Base-by-base conservation (phyloP, 495 filamentous ascomycete genomes). In the Daldinia bambusicola region DNA sequence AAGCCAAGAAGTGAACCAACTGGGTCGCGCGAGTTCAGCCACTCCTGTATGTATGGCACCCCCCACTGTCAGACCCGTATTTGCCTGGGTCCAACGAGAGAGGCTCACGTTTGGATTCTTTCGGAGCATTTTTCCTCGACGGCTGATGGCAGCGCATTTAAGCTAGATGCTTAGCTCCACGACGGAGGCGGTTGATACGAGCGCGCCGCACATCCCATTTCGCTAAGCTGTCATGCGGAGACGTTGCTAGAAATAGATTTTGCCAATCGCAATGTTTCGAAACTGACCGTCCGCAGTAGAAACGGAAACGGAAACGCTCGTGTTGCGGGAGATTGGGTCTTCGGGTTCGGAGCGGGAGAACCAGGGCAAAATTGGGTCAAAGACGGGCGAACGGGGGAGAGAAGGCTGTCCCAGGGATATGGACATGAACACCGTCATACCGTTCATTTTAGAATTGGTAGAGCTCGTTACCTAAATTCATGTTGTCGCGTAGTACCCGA, bases 41-140 rank as follows among this genome's bases (percentile, higher is more conserved):
- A 52, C 52, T 58, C 55, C 61, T 50, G 52, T 48, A 20, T 32
- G 48, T 51, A 41, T 60, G 59, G 57, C 37, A 7, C 40, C 38
- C 60, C 65, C 55, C 41, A 50, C 55, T 13, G 61, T 57, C 51
- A 64, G 70, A 57, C 65, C 65, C 70, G 70, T 73, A 73, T 73
- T 59, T 26, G 37, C 10, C 55, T 62, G 57, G 51, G 57, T 45
- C 70, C 65, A 69, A 72, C 66, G 70, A 69, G 26, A 26, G 70
- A 58, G 61, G 65, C 60, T 61, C 40, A 61, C 51, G 34, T 22
- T 55, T 55, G 16, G 36, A 6, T 45, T 34, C 30, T 26, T 59
- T 73, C 70, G 65, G 70, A 63, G 58, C 31, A 69, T 69, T 73
- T 66, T 60, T 37, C 51, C 63, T 66, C 60, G 50, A 73, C 70